phyloP scores from a whole-genome alignment of 1,284 basidiomycete genomes.

The Trichosporon sp. region DNA sequence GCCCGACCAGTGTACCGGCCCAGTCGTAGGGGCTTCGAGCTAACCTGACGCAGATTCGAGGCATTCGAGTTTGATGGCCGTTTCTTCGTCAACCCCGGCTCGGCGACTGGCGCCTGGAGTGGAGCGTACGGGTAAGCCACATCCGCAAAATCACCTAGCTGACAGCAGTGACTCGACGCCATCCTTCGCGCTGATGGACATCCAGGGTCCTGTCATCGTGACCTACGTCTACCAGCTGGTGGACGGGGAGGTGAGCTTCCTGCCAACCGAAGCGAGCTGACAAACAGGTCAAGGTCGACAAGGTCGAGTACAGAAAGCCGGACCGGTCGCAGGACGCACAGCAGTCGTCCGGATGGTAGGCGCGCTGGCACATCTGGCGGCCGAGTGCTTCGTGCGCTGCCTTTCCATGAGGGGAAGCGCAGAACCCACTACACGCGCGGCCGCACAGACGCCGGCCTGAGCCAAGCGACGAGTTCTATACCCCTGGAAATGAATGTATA shows the following conservation, averaged over 20 bases:
- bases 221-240: conserved; percentile 95
- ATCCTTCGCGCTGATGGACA: conserved; percentile 90
- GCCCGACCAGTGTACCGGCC: too few species aligned
- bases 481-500: conserved; percentile 9
- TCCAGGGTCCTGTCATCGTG: conserved; percentile 90
- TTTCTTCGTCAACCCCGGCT: conserved; percentile 97
- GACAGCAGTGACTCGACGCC: conserved; percentile 65
- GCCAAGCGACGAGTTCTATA: neutral
- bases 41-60: conserved; percentile 69
- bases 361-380: too few species aligned
- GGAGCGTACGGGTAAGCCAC: conserved; percentile 68
- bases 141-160: neutral
- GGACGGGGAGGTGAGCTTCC: conserved; percentile 74
- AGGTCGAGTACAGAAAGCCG: conserved; percentile 58
- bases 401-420: too few species aligned
- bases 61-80: conserved; percentile 86
- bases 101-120: conserved; percentile 91
- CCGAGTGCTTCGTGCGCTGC: too few species aligned
- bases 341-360: neutral
- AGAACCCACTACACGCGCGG: neutral
- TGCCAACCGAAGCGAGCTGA: neutral
- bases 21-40: too few species aligned
- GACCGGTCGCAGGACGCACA: conserved; percentile 44
- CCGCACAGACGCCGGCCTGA: neutral
- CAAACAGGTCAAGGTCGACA: conserved; percentile 59